Percentiles rank a stretch among this genome's conserved stretches.
phyloP scores from a whole-genome alignment of 768 basidiomycete genomes.

The Tulasnella sp. region DNA sequence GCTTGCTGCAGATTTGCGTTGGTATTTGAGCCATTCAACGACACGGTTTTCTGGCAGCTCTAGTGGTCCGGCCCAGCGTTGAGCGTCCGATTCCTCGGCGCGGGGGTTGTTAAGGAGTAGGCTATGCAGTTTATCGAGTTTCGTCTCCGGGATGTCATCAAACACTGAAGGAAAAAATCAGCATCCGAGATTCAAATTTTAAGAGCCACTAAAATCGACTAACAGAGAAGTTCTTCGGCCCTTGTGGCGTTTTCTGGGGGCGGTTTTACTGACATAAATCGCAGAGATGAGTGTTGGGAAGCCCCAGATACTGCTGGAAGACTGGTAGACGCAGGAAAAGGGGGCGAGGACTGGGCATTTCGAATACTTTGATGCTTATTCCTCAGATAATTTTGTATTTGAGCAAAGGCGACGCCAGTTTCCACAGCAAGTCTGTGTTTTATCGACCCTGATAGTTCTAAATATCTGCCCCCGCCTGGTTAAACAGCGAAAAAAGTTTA shows the following conservation, averaged over 20 bases:
- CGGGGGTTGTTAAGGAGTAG: neutral
- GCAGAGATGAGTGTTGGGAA: neutral
- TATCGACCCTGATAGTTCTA: neutral
- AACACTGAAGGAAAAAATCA: neutral
- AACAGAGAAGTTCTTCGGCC: neutral
- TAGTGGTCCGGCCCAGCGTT: neutral
- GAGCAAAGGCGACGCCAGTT: neutral
- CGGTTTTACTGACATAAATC: neutral
- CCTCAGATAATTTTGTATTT: neutral
- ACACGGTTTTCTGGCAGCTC: neutral
- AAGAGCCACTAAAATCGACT: neutral
- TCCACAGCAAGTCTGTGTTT: neutral
- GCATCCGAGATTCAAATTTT: neutral
- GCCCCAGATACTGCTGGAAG: neutral
- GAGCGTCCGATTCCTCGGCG: neutral
- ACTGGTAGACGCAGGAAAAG: neutral
- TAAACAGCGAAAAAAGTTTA: neutral
- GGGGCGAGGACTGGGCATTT: neutral
- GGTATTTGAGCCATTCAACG: slow-evolving; percentile 4
- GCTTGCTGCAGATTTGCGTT: neutral
- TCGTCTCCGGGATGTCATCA: slow-evolving; percentile 1
- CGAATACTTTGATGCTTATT: neutral
- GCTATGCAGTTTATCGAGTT: neutral
- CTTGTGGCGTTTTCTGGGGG: neutral
- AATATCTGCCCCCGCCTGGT: neutral